Percentiles rank a stretch among this genome's conserved stretches.
phyloP scores from a whole-genome alignment of 768 basidiomycete genomes.

The Boletus rubropictus region DNA sequence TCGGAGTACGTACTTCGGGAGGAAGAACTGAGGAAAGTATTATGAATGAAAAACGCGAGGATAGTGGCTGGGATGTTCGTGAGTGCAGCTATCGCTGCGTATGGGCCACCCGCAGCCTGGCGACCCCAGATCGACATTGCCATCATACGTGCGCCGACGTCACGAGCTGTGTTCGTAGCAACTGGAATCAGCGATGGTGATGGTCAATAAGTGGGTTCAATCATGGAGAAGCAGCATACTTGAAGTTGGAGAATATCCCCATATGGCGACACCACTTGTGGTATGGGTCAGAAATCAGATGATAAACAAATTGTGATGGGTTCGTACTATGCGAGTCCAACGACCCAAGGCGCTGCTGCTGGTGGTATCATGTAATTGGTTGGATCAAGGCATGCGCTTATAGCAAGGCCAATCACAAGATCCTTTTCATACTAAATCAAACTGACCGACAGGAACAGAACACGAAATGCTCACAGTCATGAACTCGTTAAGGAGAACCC shows the following conservation, averaged over 20 bases:
- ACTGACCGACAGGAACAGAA: background rate
- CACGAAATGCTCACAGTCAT: conserved; percentile 24
- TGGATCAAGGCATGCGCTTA: conserved; percentile 36
- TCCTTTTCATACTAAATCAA: conserved; percentile 10
- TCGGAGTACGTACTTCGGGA: conserved; percentile 43
- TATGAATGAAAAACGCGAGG: conserved; percentile 49
- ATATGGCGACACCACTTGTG: conserved; percentile 49
- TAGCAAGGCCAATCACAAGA: conserved; percentile 18
- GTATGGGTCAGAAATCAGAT: background rate
- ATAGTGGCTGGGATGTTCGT: conserved; percentile 63
- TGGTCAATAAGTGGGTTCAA: background rate
- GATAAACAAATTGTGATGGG: background rate
- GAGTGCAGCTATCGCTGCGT: conserved; percentile 58
- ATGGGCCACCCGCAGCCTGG: conserved; percentile 45
- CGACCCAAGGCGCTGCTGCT: conserved; percentile 42
- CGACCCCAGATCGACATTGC: conserved; percentile 57
- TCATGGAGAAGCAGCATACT: conserved; percentile 27
- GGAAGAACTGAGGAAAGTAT: conserved; percentile 52
- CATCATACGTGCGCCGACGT: conserved; percentile 59
- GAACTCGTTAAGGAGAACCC: conserved; percentile 38
- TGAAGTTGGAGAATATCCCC: conserved; percentile 52
- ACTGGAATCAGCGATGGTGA: conserved; percentile 30
- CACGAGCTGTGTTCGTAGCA: conserved; percentile 62
- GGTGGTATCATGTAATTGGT: conserved; percentile 57
- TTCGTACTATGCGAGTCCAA: conserved; percentile 56